A percentile compares a stretch with the other conserved stretches of the same genome.
These are phyloP conservation scores for Zymoseptoria tritici DNA, from an alignment of 2,329 filamentous ascomycete species.

Conservation along the genomic window DNA sequence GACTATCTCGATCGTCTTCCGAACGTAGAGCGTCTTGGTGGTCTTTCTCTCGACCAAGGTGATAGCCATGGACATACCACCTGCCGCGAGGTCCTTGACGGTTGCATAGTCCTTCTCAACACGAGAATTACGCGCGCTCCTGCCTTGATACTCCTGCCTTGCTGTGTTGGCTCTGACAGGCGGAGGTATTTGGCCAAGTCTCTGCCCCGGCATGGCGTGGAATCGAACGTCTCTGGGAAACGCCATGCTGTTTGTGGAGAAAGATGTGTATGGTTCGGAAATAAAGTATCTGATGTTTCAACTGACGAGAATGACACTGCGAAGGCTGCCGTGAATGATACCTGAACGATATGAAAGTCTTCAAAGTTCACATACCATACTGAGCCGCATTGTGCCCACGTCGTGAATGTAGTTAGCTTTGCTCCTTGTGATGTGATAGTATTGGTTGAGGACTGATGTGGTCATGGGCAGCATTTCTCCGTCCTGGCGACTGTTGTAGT, in stretches of 20 bases:
- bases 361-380: neutral
- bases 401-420: neutral
- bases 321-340: neutral
- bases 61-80: neutral
- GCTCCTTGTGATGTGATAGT: neutral
- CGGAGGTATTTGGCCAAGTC: neutral
- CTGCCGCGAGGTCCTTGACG: neutral
- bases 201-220: neutral
- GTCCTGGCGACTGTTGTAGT: neutral
- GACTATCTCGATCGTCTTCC: neutral
- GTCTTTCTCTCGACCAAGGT: neutral
- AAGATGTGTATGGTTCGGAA: neutral
- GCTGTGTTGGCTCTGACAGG: neutral
- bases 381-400: neutral
- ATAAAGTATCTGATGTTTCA: neutral
- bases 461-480: neutral
- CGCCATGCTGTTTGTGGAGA: neutral
- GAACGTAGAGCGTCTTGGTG: neutral
- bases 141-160: neutral
- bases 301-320: neutral
- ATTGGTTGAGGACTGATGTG: neutral
- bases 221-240: neutral
- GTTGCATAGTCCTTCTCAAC: neutral
- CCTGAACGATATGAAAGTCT: neutral
- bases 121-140: neutral